Evolutionary conservation across 257 asterid species (phyloP), one percentile per base, ranked within the genome.

Genomic region (Solanum corneliomulleri): DNA sequence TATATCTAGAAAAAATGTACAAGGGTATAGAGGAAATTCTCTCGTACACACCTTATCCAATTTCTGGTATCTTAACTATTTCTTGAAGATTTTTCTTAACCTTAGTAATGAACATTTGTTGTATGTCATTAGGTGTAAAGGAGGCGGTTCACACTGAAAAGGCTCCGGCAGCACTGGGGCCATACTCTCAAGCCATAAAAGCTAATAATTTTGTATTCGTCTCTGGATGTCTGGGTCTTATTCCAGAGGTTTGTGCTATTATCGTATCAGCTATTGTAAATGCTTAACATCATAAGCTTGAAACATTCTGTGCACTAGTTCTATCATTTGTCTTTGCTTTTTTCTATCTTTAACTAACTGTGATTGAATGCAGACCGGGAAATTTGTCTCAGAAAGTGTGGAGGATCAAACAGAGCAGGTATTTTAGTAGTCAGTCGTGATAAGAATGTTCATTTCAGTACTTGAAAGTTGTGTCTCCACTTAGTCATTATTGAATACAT

Each of bases 351-450:
- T 87, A 7, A 66, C 69, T 86, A 41, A 47, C 89, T 85, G 6
- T 45, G 69, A 81, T 86, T 86, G 72, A 27, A 87, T 94, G 90
- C 95, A 97, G 99, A 95, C 98, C 15, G 99, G 99, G 87, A 93
- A 95, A 87, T 95, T 97, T 86, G 93, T 95, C 88, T 96, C 99
- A 0, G 99, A 96, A n/a, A 77, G 71, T 33, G 98, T 97, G 33
- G 99, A 97, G 93, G 99, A 93, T 29, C 99, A 97, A 91, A 96
- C 99, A 21, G 99, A 96, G 92, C 99, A 96, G 99, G 99, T 95
- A 93, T 33, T 33, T 80, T 80, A 4, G 42, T 80, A 80, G 6
- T 78, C 6, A 9, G 4, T 29, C 1, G 35, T 76, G 58, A 42
- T 76, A 41, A 76, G 35, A 76, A 41, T 76, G 2, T 18, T n/a